Percentiles rank a stretch among this genome's conserved stretches.
Evolutionary conservation across 169 alveolate species (phyloP).

Genomic region (Plasmodium gallinaceum): DNA sequence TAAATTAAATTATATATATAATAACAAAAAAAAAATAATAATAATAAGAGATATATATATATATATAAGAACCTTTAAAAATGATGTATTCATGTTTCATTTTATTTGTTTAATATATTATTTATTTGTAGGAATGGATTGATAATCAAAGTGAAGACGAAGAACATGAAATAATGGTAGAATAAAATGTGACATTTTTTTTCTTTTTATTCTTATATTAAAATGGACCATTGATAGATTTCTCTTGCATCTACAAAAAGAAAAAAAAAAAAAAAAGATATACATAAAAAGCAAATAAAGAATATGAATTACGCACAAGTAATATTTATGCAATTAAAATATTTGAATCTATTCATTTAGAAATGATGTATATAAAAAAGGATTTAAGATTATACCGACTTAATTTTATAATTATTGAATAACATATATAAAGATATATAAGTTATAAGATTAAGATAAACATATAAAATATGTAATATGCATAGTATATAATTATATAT

Average conservation of each 20-base stretch:
- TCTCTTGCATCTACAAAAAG: constrained; percentile 66
- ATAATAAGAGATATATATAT: not conserved
- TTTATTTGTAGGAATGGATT: constrained; percentile 69
- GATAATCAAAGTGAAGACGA: constrained; percentile 79
- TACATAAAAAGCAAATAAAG: not conserved
- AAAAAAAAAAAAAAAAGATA: not conserved
- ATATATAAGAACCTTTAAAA: constrained; percentile 1
- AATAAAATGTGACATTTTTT: constrained; percentile 6
- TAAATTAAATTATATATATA: not conserved
- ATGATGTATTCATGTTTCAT: not conserved
- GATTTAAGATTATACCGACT: too few relatives aligned
- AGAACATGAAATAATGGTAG: constrained; percentile 76
- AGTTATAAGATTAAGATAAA: too few relatives aligned
- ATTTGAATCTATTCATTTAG: too few relatives aligned
- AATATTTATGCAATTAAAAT: too few relatives aligned
- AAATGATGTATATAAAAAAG: too few relatives aligned
- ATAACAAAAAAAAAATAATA: constrained; percentile 23
- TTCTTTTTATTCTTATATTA: constrained; percentile 12
- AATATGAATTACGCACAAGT: not conserved
- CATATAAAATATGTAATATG: too few relatives aligned
- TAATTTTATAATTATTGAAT: not conserved
- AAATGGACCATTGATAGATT: constrained; percentile 75
- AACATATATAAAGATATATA: not conserved
- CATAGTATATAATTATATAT: not conserved
- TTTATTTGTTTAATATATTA: constrained; percentile 13